Evolutionary conservation across 2,329 filamentous ascomycete genomes (phyloP), one percentile per base, ranked within the genome.

Genomic region (Nigrograna mackinnonii): DNA sequence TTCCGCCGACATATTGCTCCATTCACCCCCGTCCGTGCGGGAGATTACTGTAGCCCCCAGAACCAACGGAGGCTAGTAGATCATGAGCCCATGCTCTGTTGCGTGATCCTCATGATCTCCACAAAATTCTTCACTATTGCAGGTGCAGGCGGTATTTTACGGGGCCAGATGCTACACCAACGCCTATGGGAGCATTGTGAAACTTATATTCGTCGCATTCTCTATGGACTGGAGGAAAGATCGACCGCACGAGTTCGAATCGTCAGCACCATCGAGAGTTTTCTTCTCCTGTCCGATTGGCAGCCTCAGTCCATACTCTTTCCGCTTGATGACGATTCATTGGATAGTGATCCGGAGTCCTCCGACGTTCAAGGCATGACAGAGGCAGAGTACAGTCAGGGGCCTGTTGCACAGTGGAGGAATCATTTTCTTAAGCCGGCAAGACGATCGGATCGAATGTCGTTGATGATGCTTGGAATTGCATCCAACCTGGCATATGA

Each of bases 391-490:
- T 14, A 19, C 11, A 22, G 17, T 11, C 11, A 11, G 19, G n/a
- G n/a, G n/a, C 19, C 34, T 19, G 16, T 18, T 11, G 22, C 12
- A 12, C 52, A 65, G 37, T 76, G 73, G 70, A 51, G 71, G 1
- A 64, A 73, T 20, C 74, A 76, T 43, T 74, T 78, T 35, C 68
- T 76, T 24, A 66, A 74, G 19, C 73, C 74, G 2, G 70, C 74
- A 4, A 67, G 68, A 34, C 59, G 71, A 37, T 78, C 72, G 0
- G 75, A 78, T 50, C 69, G 74, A 5, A 78, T 79, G 75, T 77
- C 75, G 1, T 79, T 76, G 76, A 79, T 77, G 69, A 50, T 78
- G 4, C 63, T 79, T 2, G 76, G 76, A 3, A 70, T 69, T 45
- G 75, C 71, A 0, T 53, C 73, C 18, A 71, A 72, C 9, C 64